Evolutionary conservation across 176 grass and related monocot species (phyloP).

Genomic region (Ensete ventricosum): DNA sequence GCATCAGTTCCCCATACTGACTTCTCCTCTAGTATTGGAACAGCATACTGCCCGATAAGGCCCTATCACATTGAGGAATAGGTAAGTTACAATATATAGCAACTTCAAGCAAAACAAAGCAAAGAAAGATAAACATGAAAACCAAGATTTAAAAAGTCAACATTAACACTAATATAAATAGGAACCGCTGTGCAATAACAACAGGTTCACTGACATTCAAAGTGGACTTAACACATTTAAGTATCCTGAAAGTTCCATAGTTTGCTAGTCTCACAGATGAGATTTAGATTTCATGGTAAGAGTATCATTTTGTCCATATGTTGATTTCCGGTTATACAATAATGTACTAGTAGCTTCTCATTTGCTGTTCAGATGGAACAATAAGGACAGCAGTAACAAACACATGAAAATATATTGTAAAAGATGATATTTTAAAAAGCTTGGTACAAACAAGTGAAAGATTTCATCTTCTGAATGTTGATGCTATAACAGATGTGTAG

Average conservation of each 20-base stretch:
- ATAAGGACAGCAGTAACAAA: neutral
- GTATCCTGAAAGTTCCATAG: neutral
- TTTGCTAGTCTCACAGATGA: neutral
- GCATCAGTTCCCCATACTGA: conserved; percentile 99
- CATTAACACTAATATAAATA: neutral
- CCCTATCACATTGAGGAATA: conserved; percentile 35
- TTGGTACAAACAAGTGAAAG: neutral
- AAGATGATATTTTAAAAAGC: neutral
- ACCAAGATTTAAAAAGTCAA: neutral
- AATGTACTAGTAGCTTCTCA: neutral
- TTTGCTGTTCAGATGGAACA: neutral
- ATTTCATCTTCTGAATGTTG: neutral
- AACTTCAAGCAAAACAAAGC: neutral
- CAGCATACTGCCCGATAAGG: conserved; percentile 95
- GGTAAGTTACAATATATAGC: neutral
- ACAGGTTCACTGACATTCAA: neutral
- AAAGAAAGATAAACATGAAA: neutral
- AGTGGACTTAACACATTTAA: neutral
- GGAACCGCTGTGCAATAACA: neutral
- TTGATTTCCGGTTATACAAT: no score
- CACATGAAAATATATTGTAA: neutral
- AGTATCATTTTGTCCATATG: neutral
- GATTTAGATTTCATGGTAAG: neutral
- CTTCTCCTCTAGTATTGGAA: conserved; percentile 97
- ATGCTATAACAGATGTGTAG: no score